phyloP scores from a whole-genome alignment of 768 basidiomycete genomes.

The Naganishia friedmannii region DNA sequence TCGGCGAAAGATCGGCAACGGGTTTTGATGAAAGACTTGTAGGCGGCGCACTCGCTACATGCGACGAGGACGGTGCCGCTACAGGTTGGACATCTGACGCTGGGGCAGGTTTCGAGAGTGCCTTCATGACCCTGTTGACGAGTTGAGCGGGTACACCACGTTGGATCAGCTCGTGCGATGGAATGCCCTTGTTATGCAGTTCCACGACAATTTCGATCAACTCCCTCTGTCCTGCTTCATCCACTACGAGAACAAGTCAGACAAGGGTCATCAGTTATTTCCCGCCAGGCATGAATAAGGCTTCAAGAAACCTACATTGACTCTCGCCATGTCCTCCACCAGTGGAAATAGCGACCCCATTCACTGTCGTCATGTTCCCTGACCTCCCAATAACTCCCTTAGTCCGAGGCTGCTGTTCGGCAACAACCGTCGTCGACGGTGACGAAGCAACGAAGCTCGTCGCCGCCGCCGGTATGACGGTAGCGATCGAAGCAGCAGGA shows the following conservation, averaged over 20 bases:
- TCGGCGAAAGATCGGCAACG: not conserved
- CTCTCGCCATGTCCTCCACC: slow-evolving; percentile 9
- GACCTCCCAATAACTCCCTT: slow-evolving; percentile 15
- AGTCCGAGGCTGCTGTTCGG: not conserved
- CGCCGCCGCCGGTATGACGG: not conserved
- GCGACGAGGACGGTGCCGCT: not conserved
- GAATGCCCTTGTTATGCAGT: slow-evolving; percentile 16
- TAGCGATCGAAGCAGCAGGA: not conserved
- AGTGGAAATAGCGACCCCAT: slow-evolving; percentile 11
- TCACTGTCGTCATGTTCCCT: slow-evolving; percentile 13
- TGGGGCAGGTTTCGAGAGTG: not conserved
- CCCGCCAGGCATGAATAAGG: not conserved
- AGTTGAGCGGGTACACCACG: slow-evolving; percentile 15
- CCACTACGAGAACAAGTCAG: not conserved
- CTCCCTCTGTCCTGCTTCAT: slow-evolving; percentile 15
- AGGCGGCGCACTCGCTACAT: not conserved
- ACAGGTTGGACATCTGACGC: not conserved
- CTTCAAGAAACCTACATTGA: not conserved
- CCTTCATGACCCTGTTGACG: slow-evolving; percentile 18
- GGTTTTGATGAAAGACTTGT: not conserved
- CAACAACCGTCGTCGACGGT: too few species aligned
- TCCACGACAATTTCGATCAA: slow-evolving; percentile 17
- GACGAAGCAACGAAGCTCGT: not conserved
- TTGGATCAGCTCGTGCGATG: slow-evolving; percentile 9
- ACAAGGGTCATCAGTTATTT: not conserved